A percentile compares a stretch with the other conserved stretches of the same genome.
Conservation (phyloP, 345 rosid genomes). For the Citrus mangshanensis region DNA sequence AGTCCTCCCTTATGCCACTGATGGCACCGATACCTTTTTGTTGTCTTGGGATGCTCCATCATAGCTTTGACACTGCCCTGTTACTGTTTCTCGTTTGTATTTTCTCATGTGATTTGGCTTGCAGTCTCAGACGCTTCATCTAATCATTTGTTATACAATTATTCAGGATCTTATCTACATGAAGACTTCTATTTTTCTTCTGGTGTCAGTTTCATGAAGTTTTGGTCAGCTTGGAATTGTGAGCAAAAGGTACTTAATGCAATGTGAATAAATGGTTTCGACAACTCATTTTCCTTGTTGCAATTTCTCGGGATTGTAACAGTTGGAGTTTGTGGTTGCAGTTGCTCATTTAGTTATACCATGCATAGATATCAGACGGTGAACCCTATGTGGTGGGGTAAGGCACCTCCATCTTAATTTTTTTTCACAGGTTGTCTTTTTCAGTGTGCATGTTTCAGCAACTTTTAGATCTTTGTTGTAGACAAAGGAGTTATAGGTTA, state of each 20-base stretch:
- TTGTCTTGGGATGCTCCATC: neutral
- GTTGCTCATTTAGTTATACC: neutral
- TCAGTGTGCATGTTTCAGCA: slow-evolving; percentile 8
- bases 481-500: slow-evolving; percentile 6
- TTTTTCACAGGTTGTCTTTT: slow-evolving; percentile 6
- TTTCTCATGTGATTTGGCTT: neutral
- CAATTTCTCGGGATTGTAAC: neutral
- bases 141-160: neutral
- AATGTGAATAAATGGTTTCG: neutral
- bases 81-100: neutral
- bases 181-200: neutral
- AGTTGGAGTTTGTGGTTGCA: slow-evolving; percentile 2
- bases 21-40: neutral
- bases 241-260: slow-evolving; percentile 2
- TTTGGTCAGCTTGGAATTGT: slow-evolving; percentile 8
- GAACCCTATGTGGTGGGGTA: neutral
- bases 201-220: neutral
- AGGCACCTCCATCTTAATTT: neutral
- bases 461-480: slow-evolving; percentile 8
- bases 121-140: neutral
- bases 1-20: neutral
- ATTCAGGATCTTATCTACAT: slow-evolving; percentile 4
- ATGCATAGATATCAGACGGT: slow-evolving; percentile 3
- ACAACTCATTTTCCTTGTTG: neutral
- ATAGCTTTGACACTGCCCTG: neutral